Base-by-base conservation (phyloP, 2,329 filamentous ascomycete species). In the Botrytis deweyae region DNA sequence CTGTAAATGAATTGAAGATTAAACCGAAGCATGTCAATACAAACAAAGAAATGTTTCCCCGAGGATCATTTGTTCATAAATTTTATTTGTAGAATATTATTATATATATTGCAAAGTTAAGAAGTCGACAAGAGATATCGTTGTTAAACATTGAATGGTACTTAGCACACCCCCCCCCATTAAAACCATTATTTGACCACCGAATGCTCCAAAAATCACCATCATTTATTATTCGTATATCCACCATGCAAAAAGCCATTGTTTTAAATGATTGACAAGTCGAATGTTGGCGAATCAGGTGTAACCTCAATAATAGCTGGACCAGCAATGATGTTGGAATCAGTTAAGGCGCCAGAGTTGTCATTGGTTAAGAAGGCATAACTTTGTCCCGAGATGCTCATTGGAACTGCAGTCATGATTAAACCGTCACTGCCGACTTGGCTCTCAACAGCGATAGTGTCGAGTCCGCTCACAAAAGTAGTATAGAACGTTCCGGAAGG, bases 331-430 rank as follows among this genome's bases (percentile, higher is more conserved):
- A 84, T 80, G 42, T 77, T 82, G 49, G 82, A 79, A 75, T 84
- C 83, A 3, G 78, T 81, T 61, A 83, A 76, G 33, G 77, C 78
- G 20, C 79, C 79, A 38, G 80, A 81, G 63, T 82, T 81, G 74
- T 83, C 80, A 20, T 76, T 81, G 14, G 83, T 84, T 64, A 85
- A 77, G 68, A 84, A 83, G 38, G 82, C 80, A 73, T 85, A 84
- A 69, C 77, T 82, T 76, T 84, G 83, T 16, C 83, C 83, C 8
- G 80, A 78, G 44, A 82, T 77, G 36, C 76, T 79, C 58, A 74
- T 70, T 7, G 83, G 82, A 20, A 83, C 80, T 10, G 66, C 70
- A 20, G 79, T 79, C 46, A 78, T 79, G 44, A 79, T 67, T 14
- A 76, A 79, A 9, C 78, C 79, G 42, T 76, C 76, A 4, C 74